Evolutionary conservation across 2,329 filamentous ascomycete species (phyloP).

Genomic region (Nannizzia gypsea): DNA sequence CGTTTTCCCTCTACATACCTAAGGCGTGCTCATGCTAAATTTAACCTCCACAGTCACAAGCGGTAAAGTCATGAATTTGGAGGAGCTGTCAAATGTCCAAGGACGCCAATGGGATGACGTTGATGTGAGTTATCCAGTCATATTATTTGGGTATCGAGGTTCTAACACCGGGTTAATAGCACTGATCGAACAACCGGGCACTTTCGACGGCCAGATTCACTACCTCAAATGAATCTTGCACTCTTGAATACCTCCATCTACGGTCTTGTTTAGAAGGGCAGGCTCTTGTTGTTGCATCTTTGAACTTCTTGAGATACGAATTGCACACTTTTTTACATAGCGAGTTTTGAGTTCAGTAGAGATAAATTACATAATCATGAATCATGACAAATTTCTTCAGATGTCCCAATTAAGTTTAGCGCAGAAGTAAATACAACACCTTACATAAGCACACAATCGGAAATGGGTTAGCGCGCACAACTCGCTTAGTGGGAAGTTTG

Average conservation of each 20-base stretch:
- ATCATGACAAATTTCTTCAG: background rate
- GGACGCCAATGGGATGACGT: conserved; percentile 72
- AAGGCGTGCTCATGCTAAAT: background rate
- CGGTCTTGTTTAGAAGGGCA: background rate
- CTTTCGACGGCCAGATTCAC: background rate
- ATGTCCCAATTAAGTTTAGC: background rate
- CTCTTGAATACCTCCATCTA: background rate
- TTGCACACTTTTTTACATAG: background rate
- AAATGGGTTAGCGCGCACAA: conserved; percentile 13
- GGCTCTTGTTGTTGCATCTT: background rate
- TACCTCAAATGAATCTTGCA: background rate
- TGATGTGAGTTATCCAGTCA: conserved; percentile 13
- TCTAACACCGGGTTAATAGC: conserved; percentile 3
- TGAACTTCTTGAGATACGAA: background rate
- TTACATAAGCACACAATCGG: conserved; percentile 11
- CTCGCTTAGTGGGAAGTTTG: conserved; percentile 37
- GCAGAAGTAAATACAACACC: background rate
- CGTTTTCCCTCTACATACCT: background rate
- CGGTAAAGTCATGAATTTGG: conserved; percentile 70
- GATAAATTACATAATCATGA: background rate
- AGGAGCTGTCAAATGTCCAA: conserved; percentile 70
- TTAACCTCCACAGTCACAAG: conserved; percentile 51
- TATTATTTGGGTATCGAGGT: background rate
- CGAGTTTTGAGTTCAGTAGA: background rate
- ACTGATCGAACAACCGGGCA: conserved; percentile 3